Conservation (phyloP, 768 basidiomycete genomes). For the Tylopilus plumbeoviolaceoides region DNA sequence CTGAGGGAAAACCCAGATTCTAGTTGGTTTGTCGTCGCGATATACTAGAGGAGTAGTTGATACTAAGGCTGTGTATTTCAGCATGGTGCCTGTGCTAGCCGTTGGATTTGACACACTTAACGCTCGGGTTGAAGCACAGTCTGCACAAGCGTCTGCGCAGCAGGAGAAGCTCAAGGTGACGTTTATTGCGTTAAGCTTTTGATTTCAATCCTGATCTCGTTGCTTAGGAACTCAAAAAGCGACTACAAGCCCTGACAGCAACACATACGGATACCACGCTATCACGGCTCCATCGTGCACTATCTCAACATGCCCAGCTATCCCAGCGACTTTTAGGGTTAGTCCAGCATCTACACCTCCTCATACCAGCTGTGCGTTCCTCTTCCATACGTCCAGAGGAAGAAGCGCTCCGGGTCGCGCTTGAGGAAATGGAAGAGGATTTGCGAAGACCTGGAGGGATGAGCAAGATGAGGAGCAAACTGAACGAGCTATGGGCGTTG, state of each 20-base stretch:
- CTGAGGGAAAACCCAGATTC: conserved; percentile 79
- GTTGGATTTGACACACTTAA: conserved; percentile 80
- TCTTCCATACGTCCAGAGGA: conserved; percentile 77
- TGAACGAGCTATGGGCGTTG: conserved; percentile 84
- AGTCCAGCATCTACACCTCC: conserved; percentile 71
- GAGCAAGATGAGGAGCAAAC: conserved; percentile 63
- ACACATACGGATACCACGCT: conserved; percentile 64
- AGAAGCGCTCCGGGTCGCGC: conserved; percentile 61
- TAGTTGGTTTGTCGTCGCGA: conserved; percentile 46
- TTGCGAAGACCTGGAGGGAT: conserved; percentile 47
- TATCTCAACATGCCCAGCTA: conserved; percentile 63
- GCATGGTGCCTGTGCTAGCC: conserved; percentile 76
- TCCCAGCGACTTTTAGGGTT: conserved; percentile 65
- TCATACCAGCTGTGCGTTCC: conserved; percentile 73
- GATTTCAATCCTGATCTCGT: conserved; percentile 5
- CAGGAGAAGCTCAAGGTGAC: conserved; percentile 59
- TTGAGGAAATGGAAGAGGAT: conserved; percentile 77
- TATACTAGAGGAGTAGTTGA: background rate
- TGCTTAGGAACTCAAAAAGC: conserved; percentile 59
- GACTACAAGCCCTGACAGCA: conserved; percentile 56
- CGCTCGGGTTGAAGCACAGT: conserved; percentile 73
- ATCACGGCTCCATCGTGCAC: conserved; percentile 60
- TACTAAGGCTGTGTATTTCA: conserved; percentile 27
- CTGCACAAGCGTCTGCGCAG: conserved; percentile 59
- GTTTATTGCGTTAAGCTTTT: background rate